Evolutionary conservation across 768 basidiomycete species (phyloP), one percentile per base, ranked within the genome.

Genomic region (Ramaria sp.): DNA sequence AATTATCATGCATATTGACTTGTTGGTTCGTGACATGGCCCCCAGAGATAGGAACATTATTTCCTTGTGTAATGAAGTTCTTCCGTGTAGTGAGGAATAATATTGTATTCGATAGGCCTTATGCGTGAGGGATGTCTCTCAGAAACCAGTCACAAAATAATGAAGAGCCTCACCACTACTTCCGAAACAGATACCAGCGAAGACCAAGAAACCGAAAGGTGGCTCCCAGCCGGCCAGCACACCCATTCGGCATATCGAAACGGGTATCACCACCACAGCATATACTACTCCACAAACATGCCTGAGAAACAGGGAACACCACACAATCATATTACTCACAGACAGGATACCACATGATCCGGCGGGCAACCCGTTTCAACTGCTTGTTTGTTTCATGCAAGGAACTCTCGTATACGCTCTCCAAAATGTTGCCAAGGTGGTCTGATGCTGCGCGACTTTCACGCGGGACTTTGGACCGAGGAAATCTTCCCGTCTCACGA

Each of bases 61-160:
- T 22, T 5, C 17, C 43, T 33, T 46, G 13, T 15, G n/a, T 30
- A 11, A 48, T 30, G 31, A 45, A 56, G 38, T 27, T 47, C 15
- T 56, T 38, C 46, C 54, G 54, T 22, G 54, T 56, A 22, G 39
- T 31, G 30, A 56, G 30, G 54, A 56, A 56, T 19, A 56, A 41
- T 20, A 56, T 34, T n/a, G 54, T 22, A 48, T 56, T 48, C 24
- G 54, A 27, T 27, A 27, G 27, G 27, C 27, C 27, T 27, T 27
- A 27, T 2, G 27, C 27, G 27, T 27, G 3, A 27, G 5, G 27
- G 27, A 5, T 27, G 27, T 2, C 27, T 27, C 27, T 27, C 27
- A 46, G 22, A 56, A n/a, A 30, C 54, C 43, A 47, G 34, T n/a
- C n/a, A 22, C 9, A 22, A 7, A 17, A 47, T 27, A 27, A 27